Evolutionary conservation across 106 monocot species (phyloP).

Genomic region (Dendrobium nobile): DNA sequence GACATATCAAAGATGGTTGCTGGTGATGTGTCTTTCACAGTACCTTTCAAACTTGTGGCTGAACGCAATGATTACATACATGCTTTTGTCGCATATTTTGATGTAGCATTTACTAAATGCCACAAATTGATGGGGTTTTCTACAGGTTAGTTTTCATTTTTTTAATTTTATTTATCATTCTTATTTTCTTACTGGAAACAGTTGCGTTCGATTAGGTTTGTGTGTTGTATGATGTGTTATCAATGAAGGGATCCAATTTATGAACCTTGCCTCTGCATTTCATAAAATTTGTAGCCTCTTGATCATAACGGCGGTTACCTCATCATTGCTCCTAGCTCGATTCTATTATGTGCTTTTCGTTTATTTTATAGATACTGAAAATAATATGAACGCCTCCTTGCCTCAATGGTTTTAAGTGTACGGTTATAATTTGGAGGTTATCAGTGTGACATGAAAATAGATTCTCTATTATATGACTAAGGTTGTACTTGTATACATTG

Average conservation of each 20-base stretch:
- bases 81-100: conserved; percentile 89
- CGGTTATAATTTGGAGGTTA: too few species aligned
- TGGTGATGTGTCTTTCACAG: conserved; percentile 81
- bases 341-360: too few species aligned
- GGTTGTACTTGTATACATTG: too few species aligned
- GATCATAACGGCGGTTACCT: too few species aligned
- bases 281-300: too few species aligned
- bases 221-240: not conserved
- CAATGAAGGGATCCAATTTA: not conserved
- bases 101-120: conserved; percentile 86
- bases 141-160: conserved; percentile 44
- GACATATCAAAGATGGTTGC: conserved; percentile 63
- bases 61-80: conserved; percentile 82
- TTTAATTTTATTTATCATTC: not conserved
- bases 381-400: too few species aligned
- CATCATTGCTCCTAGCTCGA: too few species aligned
- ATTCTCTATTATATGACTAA: too few species aligned
- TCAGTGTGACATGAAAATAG: too few species aligned
- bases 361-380: too few species aligned
- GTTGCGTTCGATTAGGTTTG: not conserved
- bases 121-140: conserved; percentile 95
- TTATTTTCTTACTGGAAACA: not conserved
- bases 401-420: too few species aligned
- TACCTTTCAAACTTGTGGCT: conserved; percentile 80
- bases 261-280: too few species aligned